Conservation (phyloP, 2,329 filamentous ascomycete species). For the Fusarium sp. region DNA sequence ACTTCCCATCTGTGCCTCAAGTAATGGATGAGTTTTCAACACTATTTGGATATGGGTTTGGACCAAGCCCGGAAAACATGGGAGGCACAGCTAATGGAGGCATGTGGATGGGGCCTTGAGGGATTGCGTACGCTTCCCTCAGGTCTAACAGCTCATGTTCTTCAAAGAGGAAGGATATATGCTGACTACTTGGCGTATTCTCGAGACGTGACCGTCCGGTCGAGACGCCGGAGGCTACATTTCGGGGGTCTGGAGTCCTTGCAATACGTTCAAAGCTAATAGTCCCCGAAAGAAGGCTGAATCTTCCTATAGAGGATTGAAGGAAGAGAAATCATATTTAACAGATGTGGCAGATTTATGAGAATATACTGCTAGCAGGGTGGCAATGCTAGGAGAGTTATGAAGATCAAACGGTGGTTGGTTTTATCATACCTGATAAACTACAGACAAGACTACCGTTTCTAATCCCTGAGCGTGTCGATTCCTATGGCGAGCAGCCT, state of each 20-base stretch:
- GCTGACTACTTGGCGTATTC: neutral
- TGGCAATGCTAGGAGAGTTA: neutral
- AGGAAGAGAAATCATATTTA: neutral
- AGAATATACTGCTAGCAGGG: neutral
- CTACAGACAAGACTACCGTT: neutral
- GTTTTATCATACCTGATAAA: neutral
- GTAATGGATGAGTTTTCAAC: conserved; percentile 55
- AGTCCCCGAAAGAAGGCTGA: neutral
- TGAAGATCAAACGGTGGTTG: neutral
- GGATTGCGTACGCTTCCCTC: neutral
- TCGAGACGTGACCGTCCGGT: neutral
- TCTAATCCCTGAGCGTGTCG: neutral
- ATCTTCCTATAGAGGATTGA: neutral
- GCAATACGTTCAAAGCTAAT: neutral
- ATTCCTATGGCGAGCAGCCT: neutral
- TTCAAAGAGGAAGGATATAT: conserved; percentile 20
- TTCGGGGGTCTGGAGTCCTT: neutral
- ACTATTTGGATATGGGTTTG: conserved; percentile 50
- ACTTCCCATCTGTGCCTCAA: conserved; percentile 55
- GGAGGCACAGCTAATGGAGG: conserved; percentile 41
- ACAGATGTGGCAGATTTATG: neutral
- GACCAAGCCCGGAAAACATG: conserved; percentile 49
- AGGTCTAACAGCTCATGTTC: conserved; percentile 1
- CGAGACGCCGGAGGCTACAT: conserved; percentile 1
- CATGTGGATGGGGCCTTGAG: conserved; percentile 49